These are phyloP conservation scores for Orychophragmus violaceus DNA, from an alignment of 345 rosid genomes.

Conservation along the genomic window DNA sequence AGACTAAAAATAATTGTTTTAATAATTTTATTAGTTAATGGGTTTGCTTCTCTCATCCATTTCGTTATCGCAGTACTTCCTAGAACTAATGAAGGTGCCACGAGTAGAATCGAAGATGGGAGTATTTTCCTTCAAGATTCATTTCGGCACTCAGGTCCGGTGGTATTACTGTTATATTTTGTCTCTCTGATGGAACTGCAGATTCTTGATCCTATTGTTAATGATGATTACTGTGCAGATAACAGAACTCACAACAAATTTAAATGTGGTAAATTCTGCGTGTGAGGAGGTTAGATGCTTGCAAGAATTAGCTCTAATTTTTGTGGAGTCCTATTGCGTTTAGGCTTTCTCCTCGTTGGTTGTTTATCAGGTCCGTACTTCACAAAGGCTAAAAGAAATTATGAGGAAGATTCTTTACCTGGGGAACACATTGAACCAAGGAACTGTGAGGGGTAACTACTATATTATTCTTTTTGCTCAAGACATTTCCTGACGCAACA, in stretches of 20 bases:
- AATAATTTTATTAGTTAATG: background rate
- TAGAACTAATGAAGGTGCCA: slow-evolving; percentile 98
- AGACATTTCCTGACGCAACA: background rate
- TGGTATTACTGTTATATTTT: slow-evolving; percentile 5
- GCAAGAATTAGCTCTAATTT: slow-evolving; percentile 3
- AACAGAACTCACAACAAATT: slow-evolving; percentile 67
- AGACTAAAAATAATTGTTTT: background rate
- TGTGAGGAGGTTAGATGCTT: slow-evolving; percentile 66
- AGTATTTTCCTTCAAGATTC: slow-evolving; percentile 95
- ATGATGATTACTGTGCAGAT: slow-evolving; percentile 40
- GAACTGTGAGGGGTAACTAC: slow-evolving; percentile 85
- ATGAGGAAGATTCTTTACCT: slow-evolving; percentile 16
- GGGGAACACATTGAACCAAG: slow-evolving; percentile 88
- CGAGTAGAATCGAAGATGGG: slow-evolving; percentile 89
- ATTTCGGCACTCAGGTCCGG: slow-evolving; percentile 87
- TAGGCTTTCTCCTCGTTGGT: background rate
- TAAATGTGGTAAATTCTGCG: slow-evolving; percentile 71
- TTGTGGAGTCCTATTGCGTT: slow-evolving; percentile 1
- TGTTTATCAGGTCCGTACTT: slow-evolving; percentile 62
- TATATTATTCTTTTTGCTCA: background rate
- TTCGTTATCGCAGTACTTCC: slow-evolving; percentile 49
- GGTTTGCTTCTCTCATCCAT: slow-evolving; percentile 16
- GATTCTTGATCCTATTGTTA: background rate
- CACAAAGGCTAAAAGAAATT: slow-evolving; percentile 77
- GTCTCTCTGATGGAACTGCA: background rate